Percentiles rank a stretch among this genome's conserved stretches.
These are phyloP conservation scores for Suillus hirtellus DNA, from an alignment of 768 basidiomycete species.

Conservation along the genomic window DNA sequence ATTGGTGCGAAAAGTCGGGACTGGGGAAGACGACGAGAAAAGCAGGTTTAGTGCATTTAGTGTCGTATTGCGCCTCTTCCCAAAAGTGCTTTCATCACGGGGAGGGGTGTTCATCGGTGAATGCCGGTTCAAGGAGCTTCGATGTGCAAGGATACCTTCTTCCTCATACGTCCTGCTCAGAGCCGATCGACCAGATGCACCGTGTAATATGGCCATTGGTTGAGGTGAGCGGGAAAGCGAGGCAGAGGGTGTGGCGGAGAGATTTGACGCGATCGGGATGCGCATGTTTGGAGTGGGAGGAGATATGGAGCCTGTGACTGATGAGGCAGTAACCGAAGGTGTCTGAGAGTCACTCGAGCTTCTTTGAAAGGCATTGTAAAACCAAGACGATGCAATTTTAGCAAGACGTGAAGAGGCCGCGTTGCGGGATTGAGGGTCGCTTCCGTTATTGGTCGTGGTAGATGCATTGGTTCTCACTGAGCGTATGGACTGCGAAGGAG, in stretches of 20 bases:
- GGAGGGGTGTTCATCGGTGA: constrained; percentile 73
- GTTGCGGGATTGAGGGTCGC: constrained; percentile 21
- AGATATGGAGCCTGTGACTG: constrained; percentile 30
- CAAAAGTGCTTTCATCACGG: constrained; percentile 57
- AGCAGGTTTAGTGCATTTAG: constrained; percentile 38
- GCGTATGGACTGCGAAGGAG: constrained; percentile 64
- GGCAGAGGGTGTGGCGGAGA: constrained; percentile 31
- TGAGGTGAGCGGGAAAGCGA: constrained; percentile 40
- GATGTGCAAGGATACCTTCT: constrained; percentile 47
- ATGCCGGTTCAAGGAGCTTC: constrained; percentile 50
- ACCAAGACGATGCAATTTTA: constrained; percentile 74
- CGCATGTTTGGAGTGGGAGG: constrained; percentile 28
- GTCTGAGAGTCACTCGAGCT: constrained; percentile 65
- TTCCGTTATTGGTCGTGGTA: constrained; percentile 37
- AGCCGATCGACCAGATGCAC: constrained; percentile 43
- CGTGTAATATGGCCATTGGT: constrained; percentile 41
- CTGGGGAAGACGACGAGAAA: constrained; percentile 49
- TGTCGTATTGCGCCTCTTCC: constrained; percentile 54
- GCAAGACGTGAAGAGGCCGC: constrained; percentile 43
- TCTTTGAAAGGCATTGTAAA: constrained; percentile 74
- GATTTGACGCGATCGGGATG: constrained; percentile 31
- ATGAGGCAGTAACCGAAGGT: constrained; percentile 52
- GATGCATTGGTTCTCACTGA: constrained; percentile 53
- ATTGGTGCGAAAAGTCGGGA: constrained; percentile 48
- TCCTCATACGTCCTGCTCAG: constrained; percentile 60